Base-by-base conservation (phyloP, 305 asterid species). In the Fraxinus angustifolia region DNA sequence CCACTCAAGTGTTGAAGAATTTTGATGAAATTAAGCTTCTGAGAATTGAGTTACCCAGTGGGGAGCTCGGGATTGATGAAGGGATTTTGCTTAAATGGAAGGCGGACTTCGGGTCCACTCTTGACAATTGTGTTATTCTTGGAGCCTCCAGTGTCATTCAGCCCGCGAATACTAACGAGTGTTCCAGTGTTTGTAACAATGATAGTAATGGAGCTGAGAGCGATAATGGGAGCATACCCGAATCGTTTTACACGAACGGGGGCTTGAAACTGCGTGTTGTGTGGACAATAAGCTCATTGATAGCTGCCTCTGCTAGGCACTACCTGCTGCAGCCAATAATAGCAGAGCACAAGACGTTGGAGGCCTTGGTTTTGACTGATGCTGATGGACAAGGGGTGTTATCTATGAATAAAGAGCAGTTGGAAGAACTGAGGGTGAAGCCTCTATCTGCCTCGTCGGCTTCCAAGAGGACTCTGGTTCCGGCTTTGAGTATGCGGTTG, bases 221-320 rank as follows among this genome's bases (percentile, higher is more conserved):
- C 14, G 94, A 92, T 81, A 86, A 84, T 48, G 93, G 92, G 71
- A 88, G 92, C 78, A 92, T 92, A 73, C 96, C 96, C 0, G 94
- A 90, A 83, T 90, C 96, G 4, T 92, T 92, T 86, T 89, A 92
- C 83, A 92, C 92, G 0, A 92, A 90, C 3, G 96, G 96, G 14
- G 94, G 93, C 3, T 84, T 92, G 87, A 92, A 92, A 31, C 73
- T 92, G 87, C 89, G 96, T 1, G 96, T 92, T 34, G 96, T 92
- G 21, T 92, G 96, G 96, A 92, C 96, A 30, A 92, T 92, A 45
- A 92, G 94, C 81, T 90, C 96, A 71, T 85, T 92, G 65, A 89
- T 92, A 4, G 94, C 96, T 1, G 96, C 96, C 42, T 90, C 96
- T 1, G 96, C 96, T 0, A 87, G 96, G 84, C 96, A 92, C 84